These are phyloP conservation scores for Knoxdaviesia proteae DNA, from an alignment of 2,329 filamentous ascomycete species.

Conservation along the genomic window DNA sequence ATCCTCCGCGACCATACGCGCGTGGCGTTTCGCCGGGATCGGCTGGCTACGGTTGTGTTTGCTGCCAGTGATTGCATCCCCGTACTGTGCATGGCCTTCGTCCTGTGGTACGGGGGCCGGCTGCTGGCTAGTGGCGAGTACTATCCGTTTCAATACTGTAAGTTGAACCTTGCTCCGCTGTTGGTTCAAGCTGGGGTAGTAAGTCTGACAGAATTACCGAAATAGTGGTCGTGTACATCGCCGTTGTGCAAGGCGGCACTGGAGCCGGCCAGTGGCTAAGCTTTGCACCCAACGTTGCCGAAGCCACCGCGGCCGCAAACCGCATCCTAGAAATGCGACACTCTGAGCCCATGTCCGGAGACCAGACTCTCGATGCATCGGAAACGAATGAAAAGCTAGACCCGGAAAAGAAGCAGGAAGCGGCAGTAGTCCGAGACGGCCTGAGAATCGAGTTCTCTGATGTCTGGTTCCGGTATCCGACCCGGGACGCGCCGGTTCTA, in stretches of 20 bases:
- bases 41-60: conserved; percentile 2
- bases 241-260: conserved; percentile 5
- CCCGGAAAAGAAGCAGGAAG: not conserved
- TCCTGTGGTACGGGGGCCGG: conserved; percentile 5
- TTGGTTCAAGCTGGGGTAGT: not conserved
- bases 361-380: not conserved
- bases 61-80: conserved; percentile 4
- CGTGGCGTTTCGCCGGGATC: conserved; percentile 1
- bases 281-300: conserved; percentile 43
- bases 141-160: conserved; percentile 5
- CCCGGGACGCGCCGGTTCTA: conserved; percentile 2
- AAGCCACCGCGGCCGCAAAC: conserved; percentile 36
- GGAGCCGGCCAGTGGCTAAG: conserved; percentile 38
- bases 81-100: conserved; percentile 5
- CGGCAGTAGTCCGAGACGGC: not conserved
- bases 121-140: conserved; percentile 4
- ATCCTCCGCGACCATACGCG: conserved; percentile 3
- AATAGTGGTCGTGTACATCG: conserved; percentile 5
- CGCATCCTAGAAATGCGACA: conserved; percentile 19
- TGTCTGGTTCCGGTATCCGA: conserved; percentile 6
- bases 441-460: conserved; percentile 4
- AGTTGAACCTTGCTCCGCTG: not conserved
- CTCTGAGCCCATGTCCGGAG: not conserved
- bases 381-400: not conserved
- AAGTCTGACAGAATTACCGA: not conserved